Base-by-base conservation (phyloP, 1,139 yeast genomes). In the Schizosaccharomyces versatilis region DNA sequence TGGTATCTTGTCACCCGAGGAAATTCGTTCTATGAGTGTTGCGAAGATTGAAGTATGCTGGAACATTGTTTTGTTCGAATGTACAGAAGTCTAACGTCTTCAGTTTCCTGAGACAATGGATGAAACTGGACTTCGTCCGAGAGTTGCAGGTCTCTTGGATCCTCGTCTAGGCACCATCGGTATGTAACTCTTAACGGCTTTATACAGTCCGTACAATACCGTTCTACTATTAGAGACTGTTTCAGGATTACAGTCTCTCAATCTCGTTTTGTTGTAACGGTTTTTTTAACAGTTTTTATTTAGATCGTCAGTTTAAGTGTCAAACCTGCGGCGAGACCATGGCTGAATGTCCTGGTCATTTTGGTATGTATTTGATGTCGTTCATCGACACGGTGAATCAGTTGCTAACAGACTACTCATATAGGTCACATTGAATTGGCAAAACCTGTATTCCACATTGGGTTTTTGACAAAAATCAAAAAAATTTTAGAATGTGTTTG, bases 341-440 rank as follows among this genome's bases (percentile, higher is more conserved):
- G 96, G 85, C 93, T 58, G 98, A 90, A 67, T 93, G 99, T 70
- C 97, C 97, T 1, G 99, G 99, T 58, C 99, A 93, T 72, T 93
- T 93, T 70, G 99, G 49, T 44, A 44, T 17, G 49, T 6, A 14
- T 39, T 39, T 12, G n/a, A 2, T 12, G 14, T 6, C 6, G 41
- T 6, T 39, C 6, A 6, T 6, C 2, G 14, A 39, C 41, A 12
- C 41, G 12, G 8, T 14, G 36, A 14, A 17, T 19, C 7, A 1
- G 32, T 17, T 5, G 9, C 49, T 44, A 44, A 44, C 49, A 1
- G 10, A 24, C 32, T 24, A 24, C 32, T 24, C 32, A 5, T 19
- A 17, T 12, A 44, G 49, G 99, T 61, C 98, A 93, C 67, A 93
- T 93, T 59, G 98, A 93, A 67, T 75, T 93, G 61, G 97, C 98